Evolutionary conservation across 352 stramenopile genomes (phyloP).

Genomic region (Achlya hypogyna): DNA sequence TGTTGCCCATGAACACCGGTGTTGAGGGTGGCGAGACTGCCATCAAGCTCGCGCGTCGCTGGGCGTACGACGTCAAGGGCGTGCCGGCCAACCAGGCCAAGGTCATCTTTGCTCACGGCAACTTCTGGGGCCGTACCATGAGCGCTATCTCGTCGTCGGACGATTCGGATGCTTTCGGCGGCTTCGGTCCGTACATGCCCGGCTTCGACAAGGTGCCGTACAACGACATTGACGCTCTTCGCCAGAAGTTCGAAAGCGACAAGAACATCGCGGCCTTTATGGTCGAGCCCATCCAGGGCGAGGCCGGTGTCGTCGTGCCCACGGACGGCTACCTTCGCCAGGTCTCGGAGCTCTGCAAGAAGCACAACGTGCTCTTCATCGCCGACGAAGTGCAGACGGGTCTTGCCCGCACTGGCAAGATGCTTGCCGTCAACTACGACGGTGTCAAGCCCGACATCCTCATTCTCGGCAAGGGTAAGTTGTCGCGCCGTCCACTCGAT

Average conservation of each 20-base stretch:
- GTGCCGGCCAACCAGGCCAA: constrained; percentile 86
- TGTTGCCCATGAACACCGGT: constrained; percentile 99
- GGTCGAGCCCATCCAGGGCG: constrained; percentile 99
- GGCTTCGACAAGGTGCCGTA: constrained; percentile 90
- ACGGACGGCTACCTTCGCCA: constrained; percentile 93
- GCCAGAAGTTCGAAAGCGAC: constrained; percentile 70
- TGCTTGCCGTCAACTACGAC: constrained; percentile 95
- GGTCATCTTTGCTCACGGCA: constrained; percentile 96
- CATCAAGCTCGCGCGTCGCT: constrained; percentile 93
- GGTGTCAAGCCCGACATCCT: constrained; percentile 97
- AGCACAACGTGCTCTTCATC: constrained; percentile 99
- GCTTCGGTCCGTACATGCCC: constrained; percentile 97
- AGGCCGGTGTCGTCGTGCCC: constrained; percentile 97
- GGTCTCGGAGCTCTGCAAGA: constrained; percentile 87
- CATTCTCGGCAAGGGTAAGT: constrained; percentile 91
- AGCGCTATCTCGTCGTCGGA: constrained; percentile 94
- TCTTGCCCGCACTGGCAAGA: constrained; percentile 93
- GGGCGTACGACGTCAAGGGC: constrained; percentile 97
- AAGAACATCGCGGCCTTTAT: constrained; percentile 96
- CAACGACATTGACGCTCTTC: constrained; percentile 88
- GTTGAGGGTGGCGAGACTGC: constrained; percentile 98
- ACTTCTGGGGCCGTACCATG: constrained; percentile 99
- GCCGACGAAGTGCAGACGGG: constrained; percentile 98
- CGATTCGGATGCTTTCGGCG: constrained; percentile 76
- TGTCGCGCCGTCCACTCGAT: constrained; percentile 4